These are phyloP conservation scores for Microsporum ferrugineum DNA, from an alignment of 2,329 filamentous ascomycete genomes.

Conservation along the genomic window DNA sequence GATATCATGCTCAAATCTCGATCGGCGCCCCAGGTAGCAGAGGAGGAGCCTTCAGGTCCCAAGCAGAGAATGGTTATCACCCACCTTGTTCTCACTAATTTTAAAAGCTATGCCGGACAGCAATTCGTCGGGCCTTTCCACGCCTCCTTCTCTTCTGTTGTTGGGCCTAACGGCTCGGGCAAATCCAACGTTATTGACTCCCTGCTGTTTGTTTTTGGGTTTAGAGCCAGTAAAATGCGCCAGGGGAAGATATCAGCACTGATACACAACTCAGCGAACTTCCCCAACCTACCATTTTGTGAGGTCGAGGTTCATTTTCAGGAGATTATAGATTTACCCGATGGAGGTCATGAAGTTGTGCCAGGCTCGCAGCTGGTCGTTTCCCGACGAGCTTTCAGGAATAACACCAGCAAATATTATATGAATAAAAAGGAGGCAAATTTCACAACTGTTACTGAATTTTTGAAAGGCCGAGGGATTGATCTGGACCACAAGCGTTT, in stretches of 20 bases:
- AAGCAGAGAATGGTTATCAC: constrained; percentile 87
- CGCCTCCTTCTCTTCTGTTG: constrained; percentile 91
- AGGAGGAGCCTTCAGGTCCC: constrained; percentile 63
- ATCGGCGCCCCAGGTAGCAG: constrained; percentile 50
- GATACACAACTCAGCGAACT: constrained; percentile 89
- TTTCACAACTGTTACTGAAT: constrained; percentile 79
- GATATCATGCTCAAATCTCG: constrained; percentile 86
- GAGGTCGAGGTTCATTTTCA: constrained; percentile 96
- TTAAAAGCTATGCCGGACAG: constrained; percentile 94
- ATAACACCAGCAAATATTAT: constrained; percentile 97
- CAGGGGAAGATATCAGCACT: constrained; percentile 96
- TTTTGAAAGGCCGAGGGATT: constrained; percentile 77
- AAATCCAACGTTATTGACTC: constrained; percentile 99
- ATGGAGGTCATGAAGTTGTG: constrained; percentile 62
- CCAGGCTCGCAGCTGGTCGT: constrained; percentile 77
- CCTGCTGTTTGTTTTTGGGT: constrained; percentile 95
- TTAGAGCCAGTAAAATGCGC: constrained; percentile 97
- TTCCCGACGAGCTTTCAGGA: constrained; percentile 88
- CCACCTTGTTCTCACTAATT: constrained; percentile 84
- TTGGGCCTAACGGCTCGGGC: constrained; percentile 93
- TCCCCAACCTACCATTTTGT: constrained; percentile 75
- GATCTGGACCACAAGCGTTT: constrained; percentile 98
- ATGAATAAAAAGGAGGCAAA: constrained; percentile 83
- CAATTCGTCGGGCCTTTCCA: constrained; percentile 97
- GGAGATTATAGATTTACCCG: constrained; percentile 79